Evolutionary conservation across 1,139 yeast genomes (phyloP).

Genomic region (Hyphopichia fennica): DNA sequence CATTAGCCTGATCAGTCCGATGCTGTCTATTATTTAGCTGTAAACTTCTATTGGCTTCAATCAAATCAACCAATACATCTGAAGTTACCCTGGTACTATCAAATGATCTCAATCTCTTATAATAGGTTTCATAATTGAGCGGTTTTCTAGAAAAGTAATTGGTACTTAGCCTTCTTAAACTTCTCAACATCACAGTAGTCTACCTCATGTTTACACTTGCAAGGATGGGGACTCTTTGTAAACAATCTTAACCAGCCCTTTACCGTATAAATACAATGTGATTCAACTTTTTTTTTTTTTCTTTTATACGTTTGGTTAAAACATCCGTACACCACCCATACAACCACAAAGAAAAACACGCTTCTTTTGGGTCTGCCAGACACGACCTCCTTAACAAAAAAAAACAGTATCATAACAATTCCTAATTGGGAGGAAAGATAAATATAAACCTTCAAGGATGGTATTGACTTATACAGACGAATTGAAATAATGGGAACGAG

Average conservation of each 20-base stretch:
- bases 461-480: no score
- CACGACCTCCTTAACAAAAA: not conserved
- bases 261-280: no score
- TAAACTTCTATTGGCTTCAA: constrained; percentile 23
- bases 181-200: not conserved
- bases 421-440: constrained; percentile 9
- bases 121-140: constrained; percentile 28
- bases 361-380: not conserved
- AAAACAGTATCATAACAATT: constrained; percentile 7
- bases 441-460: no score
- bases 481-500: not conserved
- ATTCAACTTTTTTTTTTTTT: no score
- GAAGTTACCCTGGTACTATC: not conserved
- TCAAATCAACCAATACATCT: constrained; percentile 10
- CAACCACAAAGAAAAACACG: no score
- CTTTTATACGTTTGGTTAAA: no score
- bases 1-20: not conserved
- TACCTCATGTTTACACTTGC: not conserved
- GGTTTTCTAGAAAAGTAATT: constrained; percentile 21
- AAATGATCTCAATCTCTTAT: constrained; percentile 13
- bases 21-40: constrained; percentile 9
- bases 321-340: no score
- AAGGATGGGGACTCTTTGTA: no score
- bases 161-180: not conserved
- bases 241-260: no score